A percentile compares a stretch with the other conserved stretches of the same genome.
These are phyloP conservation scores for Pterothamnion heteromorphum DNA, from an alignment of 31 red algal genomes.

Conservation along the genomic window DNA sequence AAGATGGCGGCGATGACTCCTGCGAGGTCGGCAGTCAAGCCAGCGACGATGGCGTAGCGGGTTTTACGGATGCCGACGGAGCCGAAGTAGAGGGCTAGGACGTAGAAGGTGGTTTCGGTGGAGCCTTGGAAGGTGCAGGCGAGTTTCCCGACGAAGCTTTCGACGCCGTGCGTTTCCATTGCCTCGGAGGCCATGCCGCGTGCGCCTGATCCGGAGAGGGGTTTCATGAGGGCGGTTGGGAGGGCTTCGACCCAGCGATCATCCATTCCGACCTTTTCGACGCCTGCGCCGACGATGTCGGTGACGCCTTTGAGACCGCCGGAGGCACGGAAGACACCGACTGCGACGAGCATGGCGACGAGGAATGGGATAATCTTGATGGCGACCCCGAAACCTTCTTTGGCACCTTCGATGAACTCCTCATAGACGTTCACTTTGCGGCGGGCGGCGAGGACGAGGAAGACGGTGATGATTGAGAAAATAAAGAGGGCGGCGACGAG, in stretches of 20 bases:
- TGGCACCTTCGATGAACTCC: background rate
- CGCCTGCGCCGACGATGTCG: background rate
- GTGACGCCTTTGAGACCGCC: background rate
- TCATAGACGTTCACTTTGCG: slow-evolving; percentile 29
- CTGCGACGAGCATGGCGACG: slow-evolving; percentile 1
- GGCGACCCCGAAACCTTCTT: background rate
- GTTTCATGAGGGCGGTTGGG: slow-evolving; percentile 16
- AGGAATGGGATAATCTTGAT: slow-evolving; percentile 27
- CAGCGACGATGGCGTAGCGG: background rate
- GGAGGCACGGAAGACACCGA: background rate
- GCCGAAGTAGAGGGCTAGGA: slow-evolving; percentile 24
- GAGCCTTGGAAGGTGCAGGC: background rate
- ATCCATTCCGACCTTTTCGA: background rate
- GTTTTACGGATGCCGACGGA: slow-evolving; percentile 17
- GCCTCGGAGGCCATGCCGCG: background rate
- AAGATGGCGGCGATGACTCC: background rate
- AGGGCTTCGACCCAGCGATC: background rate
- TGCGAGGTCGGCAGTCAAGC: background rate
- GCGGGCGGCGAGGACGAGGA: background rate
- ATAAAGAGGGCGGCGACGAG: background rate
- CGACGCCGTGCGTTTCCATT: background rate
- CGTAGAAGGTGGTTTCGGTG: slow-evolving; percentile 34
- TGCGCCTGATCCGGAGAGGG: background rate
- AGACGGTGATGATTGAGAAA: background rate
- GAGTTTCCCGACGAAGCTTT: slow-evolving; percentile 7